Conservation (phyloP, 805 yeast species). For the Middelhovenomyces tepae region DNA sequence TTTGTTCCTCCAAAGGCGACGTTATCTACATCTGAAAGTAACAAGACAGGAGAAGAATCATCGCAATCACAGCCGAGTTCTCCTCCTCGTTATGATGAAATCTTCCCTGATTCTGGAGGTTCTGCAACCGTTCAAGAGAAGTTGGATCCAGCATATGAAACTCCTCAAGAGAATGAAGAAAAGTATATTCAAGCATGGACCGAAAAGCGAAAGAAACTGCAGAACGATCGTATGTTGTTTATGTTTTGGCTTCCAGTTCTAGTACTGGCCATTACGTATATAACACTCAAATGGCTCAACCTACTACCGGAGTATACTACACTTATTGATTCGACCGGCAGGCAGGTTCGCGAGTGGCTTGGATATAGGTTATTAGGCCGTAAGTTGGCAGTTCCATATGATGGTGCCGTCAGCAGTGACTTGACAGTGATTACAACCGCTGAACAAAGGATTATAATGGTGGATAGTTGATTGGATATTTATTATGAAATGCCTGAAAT, state of each 20-base stretch:
- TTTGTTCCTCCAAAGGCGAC: slow-evolving; percentile 17
- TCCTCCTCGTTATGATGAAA: slow-evolving; percentile 22
- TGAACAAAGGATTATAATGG: no score
- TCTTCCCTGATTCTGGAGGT: slow-evolving; percentile 17
- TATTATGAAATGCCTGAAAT: no score
- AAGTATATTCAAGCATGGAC: slow-evolving; percentile 27
- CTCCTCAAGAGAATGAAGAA: slow-evolving; percentile 12
- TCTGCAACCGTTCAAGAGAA: slow-evolving; percentile 15
- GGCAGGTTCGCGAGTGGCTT: no score
- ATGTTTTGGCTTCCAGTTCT: slow-evolving; percentile 89
- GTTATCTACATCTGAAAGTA: slow-evolving; percentile 14
- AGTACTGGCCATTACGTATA: no score
- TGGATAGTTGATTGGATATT: no score
- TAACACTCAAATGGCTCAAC: no score
- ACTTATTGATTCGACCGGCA: no score
- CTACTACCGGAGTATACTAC: no score
- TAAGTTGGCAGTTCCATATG: no score
- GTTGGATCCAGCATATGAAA: slow-evolving; percentile 4
- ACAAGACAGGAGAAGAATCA: slow-evolving; percentile 21
- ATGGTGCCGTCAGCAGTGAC: no score
- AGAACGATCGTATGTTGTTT: slow-evolving; percentile 73
- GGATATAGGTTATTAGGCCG: no score
- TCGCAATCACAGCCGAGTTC: slow-evolving; percentile 6
- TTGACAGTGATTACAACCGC: no score
- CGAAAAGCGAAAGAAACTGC: slow-evolving; percentile 35